Evolutionary conservation across 176 grass and related monocot genomes (phyloP), one percentile per base, ranked within the genome.

Genomic region (Canna indica): DNA sequence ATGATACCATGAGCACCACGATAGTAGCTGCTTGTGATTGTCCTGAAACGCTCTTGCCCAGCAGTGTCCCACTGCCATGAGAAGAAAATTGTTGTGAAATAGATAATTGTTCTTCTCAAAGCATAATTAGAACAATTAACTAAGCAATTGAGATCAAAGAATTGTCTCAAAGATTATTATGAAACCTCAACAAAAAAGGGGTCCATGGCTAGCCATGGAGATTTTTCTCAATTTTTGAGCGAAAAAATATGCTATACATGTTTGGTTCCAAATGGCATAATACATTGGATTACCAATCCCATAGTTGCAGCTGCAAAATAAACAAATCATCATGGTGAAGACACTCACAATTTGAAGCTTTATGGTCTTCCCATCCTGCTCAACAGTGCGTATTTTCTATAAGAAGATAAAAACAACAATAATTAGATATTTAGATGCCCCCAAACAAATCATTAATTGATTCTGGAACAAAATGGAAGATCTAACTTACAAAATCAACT

Each of bases 21-120:
- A 36, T 73, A 73, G 24, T 73, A 73, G 54, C 71, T 73, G 54
- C 71, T 73, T 73, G 71, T 73, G 28, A 73, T 73, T 73, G 71
- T 73, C 35, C 71, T 59, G 71, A 73, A 73, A 41, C 71, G 52
- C 52, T 73, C 71, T 73, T 73, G 71, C 5, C 71, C 71, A 60
- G 71, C 71, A 28, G 71, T 73, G 60, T 73, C 71, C 71, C 71
- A 73, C 71, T 73, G 34, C 18, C 13, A 73, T 31, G 31, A 73
- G 6, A 59, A 7, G 58, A 58, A 41, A 58, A 59, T 8, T 26
- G 0, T 18, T 0, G 20, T 73, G 13, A 70, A 70, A 27, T 59
- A 20, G 3, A 30, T 7, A 41, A n/a, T n/a, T 66, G 29, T 16
- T 5, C 9, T 65, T 36, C 18, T 25, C 1, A 24, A 24, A 10